Conservation (phyloP, 768 basidiomycete species). For the Collybiopsis confluens region DNA sequence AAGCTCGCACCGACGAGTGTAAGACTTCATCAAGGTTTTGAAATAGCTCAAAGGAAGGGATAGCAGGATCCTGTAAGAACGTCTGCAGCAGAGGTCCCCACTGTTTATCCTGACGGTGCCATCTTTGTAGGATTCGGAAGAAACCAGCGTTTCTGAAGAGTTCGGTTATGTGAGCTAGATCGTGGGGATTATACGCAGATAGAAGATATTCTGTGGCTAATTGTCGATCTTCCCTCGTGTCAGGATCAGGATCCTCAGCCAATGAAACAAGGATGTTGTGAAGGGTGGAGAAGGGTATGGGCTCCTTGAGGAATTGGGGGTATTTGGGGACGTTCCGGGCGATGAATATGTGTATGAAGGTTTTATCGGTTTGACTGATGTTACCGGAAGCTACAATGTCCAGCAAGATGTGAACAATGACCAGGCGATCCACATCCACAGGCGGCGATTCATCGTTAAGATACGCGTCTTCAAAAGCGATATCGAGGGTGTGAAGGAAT, state of each 20-base stretch:
- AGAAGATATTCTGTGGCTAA: constrained; percentile 91
- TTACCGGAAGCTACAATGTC: constrained; percentile 59
- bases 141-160: constrained; percentile 85
- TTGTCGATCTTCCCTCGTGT: constrained; percentile 90
- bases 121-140: constrained; percentile 81
- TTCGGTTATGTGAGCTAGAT: constrained; percentile 58
- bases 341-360: constrained; percentile 92
- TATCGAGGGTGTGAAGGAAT: constrained; percentile 88
- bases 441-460: constrained; percentile 71
- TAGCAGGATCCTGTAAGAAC: constrained; percentile 69
- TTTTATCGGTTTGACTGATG: constrained; percentile 58
- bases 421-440: constrained; percentile 70
- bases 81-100: constrained; percentile 76
- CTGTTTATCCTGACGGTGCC: constrained; percentile 69
- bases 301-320: constrained; percentile 74
- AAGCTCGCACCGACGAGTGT: constrained; percentile 35
- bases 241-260: constrained; percentile 66
- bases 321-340: constrained; percentile 97
- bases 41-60: constrained; percentile 60
- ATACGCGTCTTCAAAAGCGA: constrained; percentile 91
- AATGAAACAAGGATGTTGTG: constrained; percentile 77
- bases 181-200: constrained; percentile 85
- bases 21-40: constrained; percentile 62
- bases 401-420: constrained; percentile 79
- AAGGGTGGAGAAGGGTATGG: constrained; percentile 49